A percentile compares a stretch with the other conserved stretches of the same genome.
These are phyloP conservation scores for Diphasiastrum complanatum DNA, from an alignment of 83 land plant genomes.

Conservation along the genomic window DNA sequence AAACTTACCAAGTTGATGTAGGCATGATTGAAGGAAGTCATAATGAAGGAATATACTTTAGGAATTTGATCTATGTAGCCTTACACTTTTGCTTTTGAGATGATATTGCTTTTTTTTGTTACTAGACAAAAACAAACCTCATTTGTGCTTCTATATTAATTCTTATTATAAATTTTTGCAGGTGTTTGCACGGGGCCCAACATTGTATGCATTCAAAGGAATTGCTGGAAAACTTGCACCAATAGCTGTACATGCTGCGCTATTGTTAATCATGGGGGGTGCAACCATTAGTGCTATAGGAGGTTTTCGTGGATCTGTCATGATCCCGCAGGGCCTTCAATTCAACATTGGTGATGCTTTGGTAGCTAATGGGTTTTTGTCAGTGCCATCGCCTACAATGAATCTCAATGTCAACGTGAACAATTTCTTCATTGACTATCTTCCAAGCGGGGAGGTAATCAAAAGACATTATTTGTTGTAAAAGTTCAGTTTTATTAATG, in stretches of 20 bases:
- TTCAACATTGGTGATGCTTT: slow-evolving; percentile 80
- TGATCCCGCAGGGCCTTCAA: slow-evolving; percentile 87
- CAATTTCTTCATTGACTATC: slow-evolving; percentile 81
- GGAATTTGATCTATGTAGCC: too few relatives aligned
- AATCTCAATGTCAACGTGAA: slow-evolving; percentile 76
- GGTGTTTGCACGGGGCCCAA: slow-evolving; percentile 74
- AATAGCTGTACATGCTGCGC: slow-evolving; percentile 91
- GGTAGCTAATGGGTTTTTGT: slow-evolving; percentile 59
- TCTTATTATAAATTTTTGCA: too few relatives aligned
- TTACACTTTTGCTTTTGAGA: too few relatives aligned
- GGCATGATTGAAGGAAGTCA: too few relatives aligned
- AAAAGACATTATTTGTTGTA: too few relatives aligned
- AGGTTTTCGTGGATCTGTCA: slow-evolving; percentile 77
- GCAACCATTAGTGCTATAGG: slow-evolving; percentile 80
- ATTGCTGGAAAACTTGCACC: slow-evolving; percentile 90
- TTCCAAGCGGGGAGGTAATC: slow-evolving; percentile 78
- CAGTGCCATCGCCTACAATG: slow-evolving; percentile 49
- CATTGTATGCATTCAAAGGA: slow-evolving; percentile 86
- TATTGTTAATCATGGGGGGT: slow-evolving; percentile 89
- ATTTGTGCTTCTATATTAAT: background rate
- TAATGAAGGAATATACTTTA: too few relatives aligned
- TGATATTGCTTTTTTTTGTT: too few relatives aligned
- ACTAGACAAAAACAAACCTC: background rate
- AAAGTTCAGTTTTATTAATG: too few relatives aligned
- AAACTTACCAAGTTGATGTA: too few relatives aligned